phyloP scores from a whole-genome alignment of 2,329 filamentous ascomycete genomes.

The Nigrospora osmanthi region DNA sequence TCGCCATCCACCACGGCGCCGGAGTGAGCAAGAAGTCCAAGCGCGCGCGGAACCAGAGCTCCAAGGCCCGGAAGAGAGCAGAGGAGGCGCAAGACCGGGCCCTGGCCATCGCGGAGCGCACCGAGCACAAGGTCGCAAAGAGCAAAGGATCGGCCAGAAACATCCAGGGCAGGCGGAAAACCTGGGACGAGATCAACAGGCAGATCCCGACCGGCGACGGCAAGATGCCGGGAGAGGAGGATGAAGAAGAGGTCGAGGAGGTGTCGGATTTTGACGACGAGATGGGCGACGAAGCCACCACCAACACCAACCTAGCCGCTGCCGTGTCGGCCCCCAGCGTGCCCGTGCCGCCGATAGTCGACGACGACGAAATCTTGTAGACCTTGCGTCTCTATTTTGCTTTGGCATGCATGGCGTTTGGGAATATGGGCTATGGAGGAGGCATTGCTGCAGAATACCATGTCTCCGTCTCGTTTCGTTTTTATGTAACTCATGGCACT shows the following conservation, averaged over 20 bases:
- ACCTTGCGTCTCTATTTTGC: background rate
- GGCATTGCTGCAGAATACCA: background rate
- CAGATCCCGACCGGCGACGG: conserved; percentile 10
- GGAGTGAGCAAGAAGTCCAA: conserved; percentile 64
- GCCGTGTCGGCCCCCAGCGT: background rate
- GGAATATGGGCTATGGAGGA: background rate
- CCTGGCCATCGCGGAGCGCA: conserved; percentile 52
- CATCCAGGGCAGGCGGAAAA: conserved; percentile 41
- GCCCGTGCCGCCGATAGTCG: conserved; percentile 4
- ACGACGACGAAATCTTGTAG: conserved; percentile 14
- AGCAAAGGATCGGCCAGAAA: conserved; percentile 41
- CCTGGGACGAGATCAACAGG: conserved; percentile 53
- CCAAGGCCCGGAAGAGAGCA: conserved; percentile 46
- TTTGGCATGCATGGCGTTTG: conserved; percentile 3
- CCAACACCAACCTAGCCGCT: background rate
- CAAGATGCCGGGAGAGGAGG: conserved; percentile 7
- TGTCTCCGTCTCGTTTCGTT: no score
- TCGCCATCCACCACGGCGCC: conserved; percentile 57
- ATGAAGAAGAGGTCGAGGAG: conserved; percentile 5
- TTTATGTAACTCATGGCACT: no score
- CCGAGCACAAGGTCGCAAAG: conserved; percentile 44
- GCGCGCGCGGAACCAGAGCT: conserved; percentile 46
- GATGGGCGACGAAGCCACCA: conserved; percentile 11
- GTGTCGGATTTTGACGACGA: conserved; percentile 13
- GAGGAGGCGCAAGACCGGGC: conserved; percentile 52